Percentiles rank a stretch among this genome's conserved stretches.
Conservation (phyloP, 305 asterid genomes). For the Ilex paraguariensis region DNA sequence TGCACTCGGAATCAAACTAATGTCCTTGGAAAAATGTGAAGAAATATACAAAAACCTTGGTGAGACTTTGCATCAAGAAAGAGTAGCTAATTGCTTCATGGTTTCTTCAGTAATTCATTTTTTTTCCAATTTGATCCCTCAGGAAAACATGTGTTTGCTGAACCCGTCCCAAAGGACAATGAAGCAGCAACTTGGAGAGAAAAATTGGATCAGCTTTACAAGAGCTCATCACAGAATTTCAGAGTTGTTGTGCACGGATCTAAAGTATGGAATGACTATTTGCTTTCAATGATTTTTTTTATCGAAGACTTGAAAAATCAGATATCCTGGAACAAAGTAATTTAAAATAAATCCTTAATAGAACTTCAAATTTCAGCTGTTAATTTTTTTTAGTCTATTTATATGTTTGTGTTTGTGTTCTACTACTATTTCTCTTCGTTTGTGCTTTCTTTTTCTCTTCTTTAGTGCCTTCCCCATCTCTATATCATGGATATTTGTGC, state of each 20-base stretch:
- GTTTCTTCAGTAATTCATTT: constrained; percentile 11
- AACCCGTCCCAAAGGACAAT: constrained; percentile 94
- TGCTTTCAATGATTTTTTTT: not conserved
- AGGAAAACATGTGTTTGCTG: constrained; percentile 99
- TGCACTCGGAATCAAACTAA: constrained; percentile 88
- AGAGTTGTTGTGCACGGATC: constrained; percentile 99
- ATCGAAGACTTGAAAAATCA: too few relatives aligned
- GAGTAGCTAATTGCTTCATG: constrained; percentile 6
- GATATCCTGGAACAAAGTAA: too few relatives aligned
- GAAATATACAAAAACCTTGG: constrained; percentile 98
- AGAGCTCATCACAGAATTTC: constrained; percentile 96
- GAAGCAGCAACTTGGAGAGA: constrained; percentile 99
- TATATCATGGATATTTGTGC: constrained; percentile 2
- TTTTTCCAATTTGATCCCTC: constrained; percentile 15
- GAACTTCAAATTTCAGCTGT: not conserved
- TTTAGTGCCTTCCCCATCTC: constrained; percentile 12
- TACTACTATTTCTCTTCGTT: not conserved
- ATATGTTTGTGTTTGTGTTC: too few relatives aligned
- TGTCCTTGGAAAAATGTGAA: constrained; percentile 96
- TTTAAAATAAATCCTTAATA: too few relatives aligned
- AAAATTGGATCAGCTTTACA: constrained; percentile 97
- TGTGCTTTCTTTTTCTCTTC: constrained; percentile 7
- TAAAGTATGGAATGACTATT: constrained; percentile 50
- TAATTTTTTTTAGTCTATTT: too few relatives aligned
- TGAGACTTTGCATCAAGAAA: constrained; percentile 26